Conservation (phyloP, 805 yeast genomes). For the Saccharomycopsis fodiens region DNA sequence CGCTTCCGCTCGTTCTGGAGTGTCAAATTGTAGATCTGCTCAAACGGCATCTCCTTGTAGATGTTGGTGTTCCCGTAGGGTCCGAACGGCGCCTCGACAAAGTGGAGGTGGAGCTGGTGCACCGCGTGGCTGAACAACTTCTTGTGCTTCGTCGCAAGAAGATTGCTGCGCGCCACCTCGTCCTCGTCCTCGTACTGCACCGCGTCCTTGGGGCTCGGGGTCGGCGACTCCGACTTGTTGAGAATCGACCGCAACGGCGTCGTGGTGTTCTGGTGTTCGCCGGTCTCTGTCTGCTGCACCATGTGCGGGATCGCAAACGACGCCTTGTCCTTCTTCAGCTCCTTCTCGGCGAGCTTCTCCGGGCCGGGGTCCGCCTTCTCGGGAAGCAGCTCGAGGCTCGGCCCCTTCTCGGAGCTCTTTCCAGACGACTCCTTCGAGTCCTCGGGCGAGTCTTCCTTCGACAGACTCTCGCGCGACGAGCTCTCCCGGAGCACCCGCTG, state of each 20-base stretch:
- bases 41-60: constrained; percentile 14
- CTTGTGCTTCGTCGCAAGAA: background rate
- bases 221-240: background rate
- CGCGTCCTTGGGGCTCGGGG: background rate
- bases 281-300: background rate
- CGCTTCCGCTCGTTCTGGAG: background rate
- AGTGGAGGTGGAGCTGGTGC: constrained; percentile 11
- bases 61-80: constrained; percentile 7
- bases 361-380: background rate
- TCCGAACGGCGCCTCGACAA: constrained; percentile 10
- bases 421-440: background rate
- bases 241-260: background rate
- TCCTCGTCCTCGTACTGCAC: background rate
- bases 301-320: background rate
- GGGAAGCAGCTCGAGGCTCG: background rate
- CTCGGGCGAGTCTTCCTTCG: too few species aligned
- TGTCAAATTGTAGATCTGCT: constrained; percentile 7
- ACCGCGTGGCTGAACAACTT: constrained; percentile 10
- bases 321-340: background rate
- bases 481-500: background rate
- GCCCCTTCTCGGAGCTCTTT: background rate
- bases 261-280: background rate
- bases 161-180: background rate
- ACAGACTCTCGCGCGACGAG: too few species aligned
- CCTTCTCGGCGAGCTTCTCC: background rate